phyloP scores from a whole-genome alignment of 441 rosid genomes.

The Croton setiger region DNA sequence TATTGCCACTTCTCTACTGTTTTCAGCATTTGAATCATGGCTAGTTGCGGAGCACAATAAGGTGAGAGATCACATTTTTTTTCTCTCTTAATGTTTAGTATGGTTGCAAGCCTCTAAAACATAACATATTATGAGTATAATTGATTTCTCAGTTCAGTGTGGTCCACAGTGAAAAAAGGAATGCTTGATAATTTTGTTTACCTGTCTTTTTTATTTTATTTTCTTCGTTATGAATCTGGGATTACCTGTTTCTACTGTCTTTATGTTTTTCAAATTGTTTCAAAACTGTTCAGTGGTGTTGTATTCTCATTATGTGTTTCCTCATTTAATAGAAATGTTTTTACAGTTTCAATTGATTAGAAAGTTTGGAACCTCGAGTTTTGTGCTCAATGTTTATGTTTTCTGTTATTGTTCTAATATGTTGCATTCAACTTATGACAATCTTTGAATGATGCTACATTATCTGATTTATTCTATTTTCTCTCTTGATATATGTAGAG shows the following conservation, averaged over 20 bases:
- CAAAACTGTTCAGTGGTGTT: not conserved
- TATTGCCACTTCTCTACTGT: slow-evolving; percentile 85
- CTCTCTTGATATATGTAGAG: slow-evolving; percentile 47
- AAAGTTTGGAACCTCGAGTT: not conserved
- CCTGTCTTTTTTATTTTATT: not conserved
- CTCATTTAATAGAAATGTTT: not conserved
- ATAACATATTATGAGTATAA: not conserved
- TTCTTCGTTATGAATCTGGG: not conserved
- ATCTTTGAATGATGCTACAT: slow-evolving; percentile 10
- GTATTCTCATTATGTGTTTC: not conserved
- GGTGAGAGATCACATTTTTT: slow-evolving; percentile 35
- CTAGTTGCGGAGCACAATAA: slow-evolving; percentile 94
- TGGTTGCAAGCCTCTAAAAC: not conserved
- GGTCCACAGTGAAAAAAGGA: not conserved
- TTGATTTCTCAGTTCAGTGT: not conserved
- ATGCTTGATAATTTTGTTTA: not conserved
- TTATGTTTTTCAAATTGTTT: not conserved
- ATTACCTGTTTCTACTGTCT: not conserved
- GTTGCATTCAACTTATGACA: not conserved
- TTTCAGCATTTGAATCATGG: slow-evolving; percentile 96
- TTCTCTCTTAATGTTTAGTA: slow-evolving; percentile 8
- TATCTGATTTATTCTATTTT: slow-evolving; percentile 4
- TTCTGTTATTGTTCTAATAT: not conserved
- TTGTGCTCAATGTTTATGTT: not conserved
- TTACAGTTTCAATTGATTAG: not conserved